Evolutionary conservation across 148 eudicot genomes (phyloP), one percentile per base, ranked within the genome.

Genomic region (Dianthus caryophyllus): DNA sequence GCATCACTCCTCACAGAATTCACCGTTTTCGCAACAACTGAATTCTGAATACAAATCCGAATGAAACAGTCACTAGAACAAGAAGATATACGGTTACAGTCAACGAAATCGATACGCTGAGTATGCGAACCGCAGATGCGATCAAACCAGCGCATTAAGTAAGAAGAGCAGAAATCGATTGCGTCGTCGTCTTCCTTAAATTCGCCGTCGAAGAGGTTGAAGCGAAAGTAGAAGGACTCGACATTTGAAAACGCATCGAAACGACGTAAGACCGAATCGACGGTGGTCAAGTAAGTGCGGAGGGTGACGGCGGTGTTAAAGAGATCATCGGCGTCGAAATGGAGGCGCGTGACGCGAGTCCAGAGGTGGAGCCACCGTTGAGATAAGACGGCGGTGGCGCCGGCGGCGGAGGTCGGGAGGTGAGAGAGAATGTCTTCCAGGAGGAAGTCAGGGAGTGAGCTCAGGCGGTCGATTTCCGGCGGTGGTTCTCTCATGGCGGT

Each of bases 311-410:
- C 11, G 20, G n/a, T n/a, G n/a, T n/a, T n/a, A n/a, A n/a, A n/a
- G n/a, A n/a, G n/a, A n/a, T n/a, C n/a, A n/a, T n/a, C n/a, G n/a
- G n/a, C n/a, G n/a, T n/a, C n/a, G n/a, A n/a, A n/a, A n/a, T n/a
- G n/a, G n/a, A 60, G 13, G 46, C 15, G 25, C 1, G 66, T 62
- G 27, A 38, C 15, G 26, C 13, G 27, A 16, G 66, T 17, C 66
- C 66, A 62, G 13, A 62, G 47, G 66, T 62, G 46, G 22, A 12
- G 66, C 66, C 66, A 62, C 17, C 49, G 66, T 2, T 11, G 49
- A 10, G 66, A 62, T 38, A 62, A 41, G 25, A 43, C 27, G 29
- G 66, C 38, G 22, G 66, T 62, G 18, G 66, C 29, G 66, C n/a
- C 66, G 29, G 49, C 66, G 5, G 66, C 1, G 1, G 11, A 4